Conservation (phyloP, 192 early-diverging fungal genomes). For the Spinellus fusiger region DNA sequence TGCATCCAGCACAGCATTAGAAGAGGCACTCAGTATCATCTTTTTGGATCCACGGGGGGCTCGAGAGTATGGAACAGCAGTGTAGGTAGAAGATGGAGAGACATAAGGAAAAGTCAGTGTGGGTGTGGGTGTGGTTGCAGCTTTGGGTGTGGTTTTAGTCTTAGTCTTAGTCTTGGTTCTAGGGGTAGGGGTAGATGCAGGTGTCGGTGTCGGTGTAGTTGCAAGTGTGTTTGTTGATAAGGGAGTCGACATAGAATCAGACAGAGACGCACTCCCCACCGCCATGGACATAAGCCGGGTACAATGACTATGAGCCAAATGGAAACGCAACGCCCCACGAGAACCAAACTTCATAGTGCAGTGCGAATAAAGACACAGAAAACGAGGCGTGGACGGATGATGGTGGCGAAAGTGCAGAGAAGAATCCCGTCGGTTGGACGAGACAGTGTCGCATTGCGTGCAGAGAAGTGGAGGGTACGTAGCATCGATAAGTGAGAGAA, state of each 20-base stretch:
- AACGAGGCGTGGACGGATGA: slow-evolving; percentile 16
- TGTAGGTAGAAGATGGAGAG: neutral
- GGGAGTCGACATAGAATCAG: neutral
- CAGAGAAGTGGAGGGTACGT: slow-evolving; percentile 31
- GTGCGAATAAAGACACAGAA: slow-evolving; percentile 27
- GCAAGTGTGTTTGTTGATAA: neutral
- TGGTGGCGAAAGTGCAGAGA: slow-evolving; percentile 11
- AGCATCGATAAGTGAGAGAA: slow-evolving; percentile 27
- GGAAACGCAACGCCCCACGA: slow-evolving; percentile 23
- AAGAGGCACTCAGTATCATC: slow-evolving; percentile 2
- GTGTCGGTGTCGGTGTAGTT: neutral
- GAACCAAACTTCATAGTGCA: slow-evolving; percentile 19
- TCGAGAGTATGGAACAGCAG: neutral
- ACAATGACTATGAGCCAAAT: slow-evolving; percentile 22
- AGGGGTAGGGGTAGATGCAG: neutral
- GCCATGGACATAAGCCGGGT: neutral
- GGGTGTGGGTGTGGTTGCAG: neutral
- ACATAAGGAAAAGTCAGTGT: neutral
- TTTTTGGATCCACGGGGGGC: slow-evolving; percentile 8
- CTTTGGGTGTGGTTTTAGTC: neutral
- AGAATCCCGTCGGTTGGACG: neutral
- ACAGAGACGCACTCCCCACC: neutral
- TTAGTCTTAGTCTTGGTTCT: neutral
- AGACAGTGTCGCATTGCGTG: slow-evolving; percentile 11
- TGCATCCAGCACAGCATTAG: slow-evolving; percentile 10